These are phyloP conservation scores for Lepidopterella palustris DNA, from an alignment of 495 filamentous ascomycete species.

Conservation along the genomic window DNA sequence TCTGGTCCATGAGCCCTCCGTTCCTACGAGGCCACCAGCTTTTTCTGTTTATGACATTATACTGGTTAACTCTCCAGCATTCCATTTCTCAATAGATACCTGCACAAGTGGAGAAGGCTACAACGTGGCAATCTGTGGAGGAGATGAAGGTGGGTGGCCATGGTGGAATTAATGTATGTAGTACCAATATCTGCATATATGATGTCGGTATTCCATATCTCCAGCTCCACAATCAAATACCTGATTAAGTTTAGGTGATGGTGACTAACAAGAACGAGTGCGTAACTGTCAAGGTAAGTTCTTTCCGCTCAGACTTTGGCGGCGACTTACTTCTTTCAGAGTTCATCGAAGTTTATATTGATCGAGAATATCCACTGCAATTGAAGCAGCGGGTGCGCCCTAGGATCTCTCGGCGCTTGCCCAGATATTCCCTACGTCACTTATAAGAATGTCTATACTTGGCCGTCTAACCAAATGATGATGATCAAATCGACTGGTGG, in stretches of 20 bases:
- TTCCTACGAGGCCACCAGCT: conserved; percentile 21
- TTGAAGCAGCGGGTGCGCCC: conserved; percentile 27
- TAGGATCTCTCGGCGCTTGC: conserved; percentile 30
- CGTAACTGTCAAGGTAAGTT: conserved; percentile 26
- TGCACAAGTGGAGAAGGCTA: conserved; percentile 36
- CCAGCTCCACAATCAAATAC: too few species aligned
- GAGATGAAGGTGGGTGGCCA: conserved; percentile 35
- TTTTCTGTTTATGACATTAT: conserved; percentile 35
- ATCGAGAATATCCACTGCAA: conserved; percentile 37
- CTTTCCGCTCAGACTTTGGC: conserved; percentile 18
- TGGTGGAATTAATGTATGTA: conserved; percentile 36
- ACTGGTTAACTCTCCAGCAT: conserved; percentile 35
- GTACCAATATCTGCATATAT: conserved; percentile 33
- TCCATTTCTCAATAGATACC: conserved; percentile 38
- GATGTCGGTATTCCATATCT: conserved; percentile 12
- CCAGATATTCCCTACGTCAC: conserved; percentile 27
- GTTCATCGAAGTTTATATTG: conserved; percentile 30
- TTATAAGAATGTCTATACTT: conserved; percentile 35
- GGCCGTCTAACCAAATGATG: conserved; percentile 50
- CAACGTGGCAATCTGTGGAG: conserved; percentile 34
- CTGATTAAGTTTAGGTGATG: conserved; percentile 16
- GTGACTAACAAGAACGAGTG: conserved; percentile 39
- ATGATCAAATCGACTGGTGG: conserved; percentile 59
- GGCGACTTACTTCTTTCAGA: not conserved
- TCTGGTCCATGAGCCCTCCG: conserved; percentile 22